Conservation (phyloP, 805 yeast species). For the Metschnikowia continentalis region DNA sequence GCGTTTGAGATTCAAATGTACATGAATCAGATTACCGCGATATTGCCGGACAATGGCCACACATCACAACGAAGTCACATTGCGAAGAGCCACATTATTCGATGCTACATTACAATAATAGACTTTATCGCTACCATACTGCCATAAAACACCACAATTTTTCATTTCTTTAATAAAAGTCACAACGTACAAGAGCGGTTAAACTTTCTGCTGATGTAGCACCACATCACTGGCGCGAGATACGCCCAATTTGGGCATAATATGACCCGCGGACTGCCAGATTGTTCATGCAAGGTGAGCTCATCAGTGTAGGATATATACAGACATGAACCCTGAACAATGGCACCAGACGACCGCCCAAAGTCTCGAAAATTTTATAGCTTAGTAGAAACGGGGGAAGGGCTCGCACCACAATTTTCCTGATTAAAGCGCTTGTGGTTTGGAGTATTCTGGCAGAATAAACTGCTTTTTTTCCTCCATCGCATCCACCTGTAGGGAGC, state of each 20-base stretch:
- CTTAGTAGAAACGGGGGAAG: neutral
- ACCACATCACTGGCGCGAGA: neutral
- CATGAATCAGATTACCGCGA: neutral
- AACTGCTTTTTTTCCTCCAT: neutral
- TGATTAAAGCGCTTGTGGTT: neutral
- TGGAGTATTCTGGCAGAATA: neutral
- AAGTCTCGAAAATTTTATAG: neutral
- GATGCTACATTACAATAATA: neutral
- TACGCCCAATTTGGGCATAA: neutral
- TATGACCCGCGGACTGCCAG: conserved; percentile 1
- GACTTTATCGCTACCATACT: too few relatives aligned
- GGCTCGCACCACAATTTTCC: neutral
- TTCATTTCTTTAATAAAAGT: neutral
- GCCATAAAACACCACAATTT: too few relatives aligned
- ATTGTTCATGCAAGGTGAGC: conserved; percentile 2
- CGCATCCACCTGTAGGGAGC: conserved; percentile 1
- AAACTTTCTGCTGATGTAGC: neutral
- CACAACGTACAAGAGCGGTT: neutral
- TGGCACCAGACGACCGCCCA: neutral
- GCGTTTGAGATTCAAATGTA: neutral
- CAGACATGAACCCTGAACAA: neutral
- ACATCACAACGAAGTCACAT: neutral
- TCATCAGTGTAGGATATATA: neutral
- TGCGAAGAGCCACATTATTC: neutral
- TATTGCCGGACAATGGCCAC: neutral